Conservation (phyloP, 805 yeast species). For the Sugiyamaella lignohabitans region DNA sequence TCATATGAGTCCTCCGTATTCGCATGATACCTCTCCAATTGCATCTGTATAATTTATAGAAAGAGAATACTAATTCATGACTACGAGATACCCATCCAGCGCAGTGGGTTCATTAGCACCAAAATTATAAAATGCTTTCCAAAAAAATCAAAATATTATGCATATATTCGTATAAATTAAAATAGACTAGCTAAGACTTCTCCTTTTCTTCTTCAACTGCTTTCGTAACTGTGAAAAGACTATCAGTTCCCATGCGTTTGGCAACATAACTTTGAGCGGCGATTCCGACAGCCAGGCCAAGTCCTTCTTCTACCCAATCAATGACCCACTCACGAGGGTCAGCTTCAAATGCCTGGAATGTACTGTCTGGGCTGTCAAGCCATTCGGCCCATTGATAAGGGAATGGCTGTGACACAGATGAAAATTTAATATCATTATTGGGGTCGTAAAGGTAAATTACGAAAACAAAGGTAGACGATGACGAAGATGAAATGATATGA, state of each 20-base stretch:
- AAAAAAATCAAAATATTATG: too few species aligned
- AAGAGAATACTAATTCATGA: too few species aligned
- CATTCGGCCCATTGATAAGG: slow-evolving; percentile 91
- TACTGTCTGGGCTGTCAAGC: slow-evolving; percentile 48
- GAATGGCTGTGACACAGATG: slow-evolving; percentile 80
- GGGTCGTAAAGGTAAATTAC: slow-evolving; percentile 71
- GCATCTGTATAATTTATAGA: too few species aligned
- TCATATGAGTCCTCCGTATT: slow-evolving; percentile 13
- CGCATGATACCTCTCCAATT: too few species aligned
- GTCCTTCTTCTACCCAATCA: slow-evolving; percentile 74
- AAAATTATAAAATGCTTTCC: too few species aligned
- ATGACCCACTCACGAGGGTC: slow-evolving; percentile 81
- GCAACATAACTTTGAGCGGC: slow-evolving; percentile 87
- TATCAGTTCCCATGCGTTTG: slow-evolving; percentile 67
- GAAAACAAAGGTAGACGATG: slow-evolving; percentile 53
- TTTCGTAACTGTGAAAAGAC: slow-evolving; percentile 5
- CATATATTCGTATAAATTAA: too few species aligned
- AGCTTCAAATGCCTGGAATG: slow-evolving; percentile 40
- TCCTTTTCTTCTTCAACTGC: background rate
- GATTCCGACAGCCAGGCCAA: slow-evolving; percentile 74
- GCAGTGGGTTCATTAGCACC: background rate
- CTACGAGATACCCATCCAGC: background rate
- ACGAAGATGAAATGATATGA: slow-evolving; percentile 34
- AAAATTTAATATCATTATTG: slow-evolving; percentile 65
- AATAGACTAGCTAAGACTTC: too few species aligned